These are phyloP conservation scores for Rhynchospora tenuis DNA, from an alignment of 176 grass and related monocot species.

Conservation along the genomic window DNA sequence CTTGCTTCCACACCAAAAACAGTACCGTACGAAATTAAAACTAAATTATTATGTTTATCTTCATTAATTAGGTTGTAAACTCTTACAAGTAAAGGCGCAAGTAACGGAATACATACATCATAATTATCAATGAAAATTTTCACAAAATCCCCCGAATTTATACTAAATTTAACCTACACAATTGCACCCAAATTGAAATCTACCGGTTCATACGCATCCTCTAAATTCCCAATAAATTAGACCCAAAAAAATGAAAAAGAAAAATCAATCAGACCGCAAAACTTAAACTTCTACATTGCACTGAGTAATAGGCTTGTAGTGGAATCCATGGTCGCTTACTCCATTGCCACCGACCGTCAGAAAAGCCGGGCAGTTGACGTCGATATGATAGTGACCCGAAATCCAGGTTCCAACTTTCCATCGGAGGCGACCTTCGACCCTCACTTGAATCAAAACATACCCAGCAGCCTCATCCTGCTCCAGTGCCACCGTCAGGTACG, in stretches of 20 bases:
- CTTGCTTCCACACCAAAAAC: slow-evolving; percentile 4
- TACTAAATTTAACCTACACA: slow-evolving; percentile 15
- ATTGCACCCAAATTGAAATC: slow-evolving; percentile 14
- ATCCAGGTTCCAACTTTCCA: slow-evolving; percentile 86
- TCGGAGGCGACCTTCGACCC: slow-evolving; percentile 32
- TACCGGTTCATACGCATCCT: background rate
- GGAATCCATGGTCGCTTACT: slow-evolving; percentile 26
- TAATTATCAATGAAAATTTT: background rate
- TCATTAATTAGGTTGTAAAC: slow-evolving; percentile 12
- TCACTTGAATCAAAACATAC: slow-evolving; percentile 51
- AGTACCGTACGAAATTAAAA: background rate
- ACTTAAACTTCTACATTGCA: slow-evolving; percentile 58
- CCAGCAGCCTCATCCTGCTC: slow-evolving; percentile 55
- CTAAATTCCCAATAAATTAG: background rate
- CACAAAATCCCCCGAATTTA: background rate
- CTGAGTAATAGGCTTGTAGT: slow-evolving; percentile 30
- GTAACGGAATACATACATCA: background rate
- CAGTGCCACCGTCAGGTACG: slow-evolving; percentile 26
- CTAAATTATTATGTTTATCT: background rate
- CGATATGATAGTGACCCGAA: slow-evolving; percentile 49
- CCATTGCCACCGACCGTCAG: slow-evolving; percentile 38
- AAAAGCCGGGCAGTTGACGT: slow-evolving; percentile 60
- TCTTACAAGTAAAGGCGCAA: slow-evolving; percentile 9
- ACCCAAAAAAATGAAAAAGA: background rate
- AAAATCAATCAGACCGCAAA: background rate